Conservation (phyloP, 257 asterid genomes). For the Agastache rugosa region DNA sequence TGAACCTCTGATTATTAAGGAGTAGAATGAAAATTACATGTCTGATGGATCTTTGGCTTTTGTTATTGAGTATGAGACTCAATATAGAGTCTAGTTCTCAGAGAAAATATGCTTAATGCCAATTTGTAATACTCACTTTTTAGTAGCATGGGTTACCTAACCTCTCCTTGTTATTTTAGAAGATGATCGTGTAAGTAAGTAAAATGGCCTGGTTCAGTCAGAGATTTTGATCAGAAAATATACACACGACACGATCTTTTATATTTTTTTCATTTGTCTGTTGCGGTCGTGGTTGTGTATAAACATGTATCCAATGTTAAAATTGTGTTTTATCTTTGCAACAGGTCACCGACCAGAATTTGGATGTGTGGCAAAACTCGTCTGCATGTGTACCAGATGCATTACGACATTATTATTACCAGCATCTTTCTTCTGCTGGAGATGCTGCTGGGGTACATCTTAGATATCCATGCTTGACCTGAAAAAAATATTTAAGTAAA, state of each 20-base stretch:
- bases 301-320: slow-evolving; percentile 29
- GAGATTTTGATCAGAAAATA: slow-evolving; percentile 15
- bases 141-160: neutral
- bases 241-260: slow-evolving; percentile 16
- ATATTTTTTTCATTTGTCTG: slow-evolving; percentile 25
- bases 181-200: slow-evolving; percentile 16
- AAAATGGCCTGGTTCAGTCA: slow-evolving; percentile 21
- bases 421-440: slow-evolving; percentile 80
- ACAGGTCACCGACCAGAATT: slow-evolving; percentile 91
- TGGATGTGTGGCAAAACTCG: slow-evolving; percentile 84
- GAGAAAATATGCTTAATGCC: slow-evolving; percentile 8
- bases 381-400: slow-evolving; percentile 91
- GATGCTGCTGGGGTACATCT: slow-evolving; percentile 89
- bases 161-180: slow-evolving; percentile 25
- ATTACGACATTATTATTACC: slow-evolving; percentile 91
- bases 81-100: slow-evolving; percentile 20
- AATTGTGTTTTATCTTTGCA: slow-evolving; percentile 32
- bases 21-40: neutral
- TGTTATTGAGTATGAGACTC: slow-evolving; percentile 17
- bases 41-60: slow-evolving; percentile 6
- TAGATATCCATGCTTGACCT: slow-evolving; percentile 34
- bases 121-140: slow-evolving; percentile 22
- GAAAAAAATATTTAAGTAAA: slow-evolving; percentile 7
- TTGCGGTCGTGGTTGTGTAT: slow-evolving; percentile 23
- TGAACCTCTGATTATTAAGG: slow-evolving; percentile 1